Percentiles rank a stretch among this genome's conserved stretches.
Conservation (phyloP, 441 rosid genomes). For the Brassica hybrid region DNA sequence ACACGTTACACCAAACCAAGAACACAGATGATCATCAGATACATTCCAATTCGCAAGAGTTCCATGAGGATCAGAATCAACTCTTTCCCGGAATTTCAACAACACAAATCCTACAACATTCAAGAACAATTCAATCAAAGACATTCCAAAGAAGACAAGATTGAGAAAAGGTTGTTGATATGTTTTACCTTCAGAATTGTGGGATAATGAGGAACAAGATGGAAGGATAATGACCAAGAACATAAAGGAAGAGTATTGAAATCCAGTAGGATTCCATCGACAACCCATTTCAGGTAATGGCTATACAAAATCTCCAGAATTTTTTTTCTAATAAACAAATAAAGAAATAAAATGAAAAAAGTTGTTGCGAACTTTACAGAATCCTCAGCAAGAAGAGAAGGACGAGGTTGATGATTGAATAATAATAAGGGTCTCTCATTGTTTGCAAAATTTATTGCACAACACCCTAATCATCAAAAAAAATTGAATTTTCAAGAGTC, state of each 20-base stretch:
- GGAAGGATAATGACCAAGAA: constrained; percentile 50
- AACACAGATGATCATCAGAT: constrained; percentile 56
- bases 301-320: constrained; percentile 68
- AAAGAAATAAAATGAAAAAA: constrained; percentile 30
- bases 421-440: constrained; percentile 75
- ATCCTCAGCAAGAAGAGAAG: constrained; percentile 34
- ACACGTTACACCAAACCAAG: constrained; percentile 75
- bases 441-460: constrained; percentile 38
- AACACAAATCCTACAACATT: constrained; percentile 58
- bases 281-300: constrained; percentile 60
- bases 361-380: constrained; percentile 31
- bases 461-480: constrained; percentile 47
- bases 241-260: constrained; percentile 54
- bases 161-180: constrained; percentile 17
- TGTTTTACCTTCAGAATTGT: constrained; percentile 63
- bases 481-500: constrained; percentile 28
- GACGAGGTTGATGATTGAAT: constrained; percentile 43
- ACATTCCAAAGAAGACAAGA: background rate
- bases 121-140: constrained; percentile 14
- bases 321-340: constrained; percentile 42
- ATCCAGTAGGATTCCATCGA: constrained; percentile 71
- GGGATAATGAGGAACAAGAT: constrained; percentile 53
- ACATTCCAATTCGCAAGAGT: constrained; percentile 67
- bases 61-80: constrained; percentile 64
- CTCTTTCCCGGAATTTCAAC: constrained; percentile 63